phyloP scores from a whole-genome alignment of 148 eudicot genomes.

The Fagopyrum homotropicum region DNA sequence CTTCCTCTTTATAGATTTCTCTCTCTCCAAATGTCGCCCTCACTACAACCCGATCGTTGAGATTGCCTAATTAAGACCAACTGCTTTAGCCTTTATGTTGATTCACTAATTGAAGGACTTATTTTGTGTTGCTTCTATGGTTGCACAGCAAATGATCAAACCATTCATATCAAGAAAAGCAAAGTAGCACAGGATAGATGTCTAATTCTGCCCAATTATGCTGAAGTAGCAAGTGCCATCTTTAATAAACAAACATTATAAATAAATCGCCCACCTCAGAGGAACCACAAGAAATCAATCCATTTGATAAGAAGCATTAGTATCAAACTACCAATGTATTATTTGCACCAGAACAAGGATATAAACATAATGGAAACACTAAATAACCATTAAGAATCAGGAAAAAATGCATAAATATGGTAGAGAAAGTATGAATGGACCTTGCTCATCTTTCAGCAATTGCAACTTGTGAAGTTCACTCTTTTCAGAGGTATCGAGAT shows the following conservation, averaged over 20 bases:
- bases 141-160: too few relatives aligned
- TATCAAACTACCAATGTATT: not conserved
- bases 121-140: too few relatives aligned
- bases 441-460: slow-evolving; percentile 93
- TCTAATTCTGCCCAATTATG: not conserved
- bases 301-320: not conserved
- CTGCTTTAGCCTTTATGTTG: too few relatives aligned
- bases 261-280: not conserved
- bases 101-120: too few relatives aligned
- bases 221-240: not conserved
- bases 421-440: slow-evolving; percentile 20
- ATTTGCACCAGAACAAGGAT: not conserved
- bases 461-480: slow-evolving; percentile 98
- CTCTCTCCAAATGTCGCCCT: not conserved
- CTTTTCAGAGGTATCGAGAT: slow-evolving; percentile 97
- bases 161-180: too few relatives aligned
- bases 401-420: not conserved
- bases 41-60: not conserved
- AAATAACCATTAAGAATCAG: not conserved
- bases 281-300: not conserved
- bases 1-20: not conserved
- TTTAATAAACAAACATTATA: not conserved
- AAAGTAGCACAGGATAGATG: too few relatives aligned
- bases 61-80: not conserved
- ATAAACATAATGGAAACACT: not conserved